Base-by-base conservation (phyloP, 2,329 filamentous ascomycete species). In the Fusarium decemcellulare region DNA sequence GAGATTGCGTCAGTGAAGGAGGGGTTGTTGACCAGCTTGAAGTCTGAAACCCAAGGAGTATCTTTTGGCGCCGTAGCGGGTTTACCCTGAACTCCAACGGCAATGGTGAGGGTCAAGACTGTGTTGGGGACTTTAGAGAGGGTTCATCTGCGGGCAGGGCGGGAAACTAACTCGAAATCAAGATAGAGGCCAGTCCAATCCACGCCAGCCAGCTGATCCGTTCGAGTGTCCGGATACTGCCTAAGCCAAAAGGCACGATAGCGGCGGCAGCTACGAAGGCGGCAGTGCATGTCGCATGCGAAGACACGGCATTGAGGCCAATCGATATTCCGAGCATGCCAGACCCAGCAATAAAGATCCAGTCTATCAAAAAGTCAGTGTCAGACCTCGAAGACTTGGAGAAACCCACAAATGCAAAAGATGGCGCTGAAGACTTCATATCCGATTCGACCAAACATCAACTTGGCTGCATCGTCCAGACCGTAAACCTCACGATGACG, bases 401-500 rank as follows among this genome's bases (percentile, higher is more conserved):
- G n/a, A n/a, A n/a, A n/a, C 67, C 39, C 61, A 82, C 81, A 78
- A 54, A 85, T 59, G 66, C 76, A 74, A 63, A 81, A 78, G 5
- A 74, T 70, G 42, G 71, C 63, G 5, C 77, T 80, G 18, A 87
- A 78, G 27, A 84, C 56, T 57, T 83, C 82, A 4, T 82, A 80
- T 0, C 85, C 85, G 4, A 81, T 56, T 1, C 76, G 79, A 15
- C 86, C 86, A 65, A 86, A 85, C 12, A 88, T 78, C 32, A 86
- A 75, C 4, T 65, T 65, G 15, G 84, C 86, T 1, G 83, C 86
- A 65, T 88, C 86, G 54, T 87, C 86, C 60, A 88, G 85, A 40
- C 84, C 81, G 68, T 88, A 87, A 1, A 87, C 83, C 44, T 84
- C 79, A 2, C 81, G 81, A 66, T 88, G 86, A 16, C 77, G 76